These are phyloP conservation scores for Wickerhamiella occidentalis DNA, from an alignment of 805 yeast species.

Conservation along the genomic window DNA sequence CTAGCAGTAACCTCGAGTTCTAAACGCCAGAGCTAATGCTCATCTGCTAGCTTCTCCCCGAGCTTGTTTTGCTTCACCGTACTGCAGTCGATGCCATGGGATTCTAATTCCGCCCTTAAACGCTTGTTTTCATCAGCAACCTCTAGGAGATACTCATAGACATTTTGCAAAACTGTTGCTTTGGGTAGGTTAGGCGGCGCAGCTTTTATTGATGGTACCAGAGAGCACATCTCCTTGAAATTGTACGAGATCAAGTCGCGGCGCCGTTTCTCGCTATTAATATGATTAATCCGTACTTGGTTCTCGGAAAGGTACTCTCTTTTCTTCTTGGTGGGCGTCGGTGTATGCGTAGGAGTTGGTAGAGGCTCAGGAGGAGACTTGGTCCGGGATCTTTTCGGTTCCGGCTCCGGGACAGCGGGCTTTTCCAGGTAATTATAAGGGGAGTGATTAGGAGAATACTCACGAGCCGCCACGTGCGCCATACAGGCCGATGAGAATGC, in stretches of 20 bases:
- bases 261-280: slow-evolving; percentile 31
- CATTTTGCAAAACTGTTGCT: slow-evolving; percentile 21
- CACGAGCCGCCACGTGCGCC: neutral
- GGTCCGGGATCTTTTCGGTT: neutral
- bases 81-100: slow-evolving; percentile 17
- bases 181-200: slow-evolving; percentile 20
- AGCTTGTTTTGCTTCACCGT: slow-evolving; percentile 13
- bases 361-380: neutral
- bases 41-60: slow-evolving; percentile 3
- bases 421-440: neutral
- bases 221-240: slow-evolving; percentile 28
- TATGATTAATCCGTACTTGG: slow-evolving; percentile 31
- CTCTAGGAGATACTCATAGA: slow-evolving; percentile 21
- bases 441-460: neutral
- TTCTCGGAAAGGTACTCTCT: slow-evolving; percentile 27
- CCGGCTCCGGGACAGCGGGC: neutral
- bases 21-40: too few relatives aligned
- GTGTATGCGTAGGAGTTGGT: neutral
- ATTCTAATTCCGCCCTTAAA: slow-evolving; percentile 19
- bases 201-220: slow-evolving; percentile 27
- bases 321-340: neutral
- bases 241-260: slow-evolving; percentile 30
- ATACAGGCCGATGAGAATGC: neutral
- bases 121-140: slow-evolving; percentile 22
- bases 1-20: neutral